A percentile compares a stretch with the other conserved stretches of the same genome.
Conservation (phyloP, 2,329 filamentous ascomycete genomes). For the Coniochaeta prunicola region DNA sequence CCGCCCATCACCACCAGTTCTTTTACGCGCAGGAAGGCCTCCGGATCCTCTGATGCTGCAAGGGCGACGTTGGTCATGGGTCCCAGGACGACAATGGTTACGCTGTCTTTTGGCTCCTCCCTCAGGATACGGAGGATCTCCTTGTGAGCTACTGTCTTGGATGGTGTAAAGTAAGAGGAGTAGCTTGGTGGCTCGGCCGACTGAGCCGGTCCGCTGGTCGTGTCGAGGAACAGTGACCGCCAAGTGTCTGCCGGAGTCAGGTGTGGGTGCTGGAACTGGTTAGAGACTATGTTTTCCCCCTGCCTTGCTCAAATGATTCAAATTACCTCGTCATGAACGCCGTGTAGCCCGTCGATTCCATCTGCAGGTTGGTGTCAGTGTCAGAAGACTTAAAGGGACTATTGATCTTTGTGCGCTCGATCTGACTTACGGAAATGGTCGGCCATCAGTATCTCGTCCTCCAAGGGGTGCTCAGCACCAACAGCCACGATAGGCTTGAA, state of each 20-base stretch:
- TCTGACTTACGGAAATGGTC: conserved; percentile 77
- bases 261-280: conserved; percentile 55
- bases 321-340: conserved; percentile 55
- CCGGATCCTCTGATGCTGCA: conserved; percentile 80
- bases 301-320: background rate
- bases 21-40: conserved; percentile 81
- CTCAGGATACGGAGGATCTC: conserved; percentile 84
- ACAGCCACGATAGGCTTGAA: conserved; percentile 80
- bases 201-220: conserved; percentile 15
- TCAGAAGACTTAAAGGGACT: no score
- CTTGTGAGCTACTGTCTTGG: conserved; percentile 64
- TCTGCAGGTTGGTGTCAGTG: conserved; percentile 30
- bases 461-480: conserved; percentile 77
- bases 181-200: conserved; percentile 34
- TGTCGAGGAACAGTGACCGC: conserved; percentile 57
- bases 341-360: conserved; percentile 68
- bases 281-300: conserved; percentile 1
- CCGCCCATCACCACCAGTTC: conserved; percentile 96
- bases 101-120: conserved; percentile 73
- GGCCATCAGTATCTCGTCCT: conserved; percentile 71
- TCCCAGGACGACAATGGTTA: conserved; percentile 85
- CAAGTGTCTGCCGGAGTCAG: conserved; percentile 68
- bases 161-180: conserved; percentile 65
- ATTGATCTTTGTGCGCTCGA: background rate
- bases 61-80: conserved; percentile 91